A percentile compares a stretch with the other conserved stretches of the same genome.
These are phyloP conservation scores for Aspergillus glaucus DNA, from an alignment of 2,329 filamentous ascomycete genomes.

Conservation along the genomic window DNA sequence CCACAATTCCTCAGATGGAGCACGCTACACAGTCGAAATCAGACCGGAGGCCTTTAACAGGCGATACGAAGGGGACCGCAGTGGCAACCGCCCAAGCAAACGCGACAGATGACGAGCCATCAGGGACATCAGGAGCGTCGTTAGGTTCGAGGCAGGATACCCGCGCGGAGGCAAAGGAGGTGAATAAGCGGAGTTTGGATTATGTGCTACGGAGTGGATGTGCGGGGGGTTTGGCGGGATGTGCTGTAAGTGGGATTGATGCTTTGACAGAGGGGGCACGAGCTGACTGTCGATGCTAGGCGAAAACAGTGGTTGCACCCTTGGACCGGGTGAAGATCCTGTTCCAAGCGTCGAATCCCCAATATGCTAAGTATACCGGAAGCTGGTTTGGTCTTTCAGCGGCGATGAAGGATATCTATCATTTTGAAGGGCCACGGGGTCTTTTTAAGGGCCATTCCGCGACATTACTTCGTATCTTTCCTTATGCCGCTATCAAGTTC, in stretches of 20 bases:
- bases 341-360: constrained; percentile 90
- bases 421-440: constrained; percentile 64
- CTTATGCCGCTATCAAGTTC: constrained; percentile 97
- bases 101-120: constrained; percentile 7
- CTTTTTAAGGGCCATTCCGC: constrained; percentile 93
- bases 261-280: neutral
- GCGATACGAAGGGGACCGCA: constrained; percentile 9
- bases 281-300: constrained; percentile 47
- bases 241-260: constrained; percentile 60
- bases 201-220: constrained; percentile 79
- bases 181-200: constrained; percentile 68
- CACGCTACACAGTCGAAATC: constrained; percentile 20
- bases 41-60: constrained; percentile 13
- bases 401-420: constrained; percentile 79
- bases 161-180: constrained; percentile 30
- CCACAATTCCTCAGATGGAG: constrained; percentile 25
- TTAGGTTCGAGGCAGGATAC: constrained; percentile 5
- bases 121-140: neutral
- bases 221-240: constrained; percentile 85
- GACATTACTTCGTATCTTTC: constrained; percentile 88
- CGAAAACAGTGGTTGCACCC: constrained; percentile 90
- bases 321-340: constrained; percentile 98
- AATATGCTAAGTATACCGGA: constrained; percentile 87
- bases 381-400: constrained; percentile 78
- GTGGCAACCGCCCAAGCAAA: constrained; percentile 11